Evolutionary conservation across 108 stramenopile genomes (phyloP).

Genomic region (Aureococcus anophagefferens): DNA sequence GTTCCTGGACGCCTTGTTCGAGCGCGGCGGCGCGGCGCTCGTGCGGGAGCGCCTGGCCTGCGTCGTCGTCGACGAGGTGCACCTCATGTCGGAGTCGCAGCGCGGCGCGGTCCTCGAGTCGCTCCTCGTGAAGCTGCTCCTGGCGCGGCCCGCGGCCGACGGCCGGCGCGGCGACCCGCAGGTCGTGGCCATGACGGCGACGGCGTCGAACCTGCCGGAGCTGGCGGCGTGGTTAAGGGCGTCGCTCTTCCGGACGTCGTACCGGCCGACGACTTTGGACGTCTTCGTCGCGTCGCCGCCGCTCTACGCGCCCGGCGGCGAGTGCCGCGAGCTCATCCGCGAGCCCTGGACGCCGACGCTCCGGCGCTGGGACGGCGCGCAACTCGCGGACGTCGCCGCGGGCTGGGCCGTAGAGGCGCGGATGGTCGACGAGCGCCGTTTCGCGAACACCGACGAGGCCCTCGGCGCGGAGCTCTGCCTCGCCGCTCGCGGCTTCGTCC

Average conservation of each 20-base stretch:
- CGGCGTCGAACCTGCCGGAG: background rate
- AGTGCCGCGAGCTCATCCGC: too few species aligned
- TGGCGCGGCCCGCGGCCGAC: too few species aligned
- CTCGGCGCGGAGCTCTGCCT: too few species aligned
- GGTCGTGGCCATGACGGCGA: background rate
- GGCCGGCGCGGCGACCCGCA: background rate
- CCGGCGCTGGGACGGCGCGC: too few species aligned
- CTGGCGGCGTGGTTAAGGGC: background rate
- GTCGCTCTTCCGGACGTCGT: background rate
- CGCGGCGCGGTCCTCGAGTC: background rate
- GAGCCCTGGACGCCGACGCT: background rate
- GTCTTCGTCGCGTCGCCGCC: too few species aligned
- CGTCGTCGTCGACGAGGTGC: background rate
- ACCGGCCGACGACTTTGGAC: background rate
- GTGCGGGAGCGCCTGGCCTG: background rate
- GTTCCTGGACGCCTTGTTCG: background rate
- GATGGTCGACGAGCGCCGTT: too few species aligned
- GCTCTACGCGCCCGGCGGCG: too few species aligned
- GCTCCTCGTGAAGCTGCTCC: background rate
- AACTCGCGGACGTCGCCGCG: too few species aligned
- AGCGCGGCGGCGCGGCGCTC: background rate
- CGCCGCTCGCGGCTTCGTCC: too few species aligned
- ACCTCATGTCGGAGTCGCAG: background rate
- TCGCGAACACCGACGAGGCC: too few species aligned
- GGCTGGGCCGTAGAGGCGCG: too few species aligned